Evolutionary conservation across 331 rosid genomes (phyloP), one percentile per base, ranked within the genome.

Genomic region (Cucumis variabilis): DNA sequence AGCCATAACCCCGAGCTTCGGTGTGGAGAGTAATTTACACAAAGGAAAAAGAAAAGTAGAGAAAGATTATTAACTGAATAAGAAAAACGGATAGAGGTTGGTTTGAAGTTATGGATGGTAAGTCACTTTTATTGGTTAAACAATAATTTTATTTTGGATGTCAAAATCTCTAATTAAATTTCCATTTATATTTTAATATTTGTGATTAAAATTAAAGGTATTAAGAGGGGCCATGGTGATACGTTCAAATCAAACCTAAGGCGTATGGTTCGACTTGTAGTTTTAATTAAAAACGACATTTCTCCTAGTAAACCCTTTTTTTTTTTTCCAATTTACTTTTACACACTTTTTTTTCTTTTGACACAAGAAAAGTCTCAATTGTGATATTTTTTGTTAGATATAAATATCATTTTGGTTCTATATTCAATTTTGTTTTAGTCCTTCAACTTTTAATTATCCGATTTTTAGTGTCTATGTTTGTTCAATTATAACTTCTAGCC

Each of bases 81-180:
- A 65, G 87, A 16, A 77, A 74, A 77, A 74, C 81, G 48, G 87
- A 92, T 90, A 21, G 96, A 25, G 96, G 93, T 95, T 92, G 95
- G 96, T 97, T 93, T 94, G 94, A 98, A 97, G 95, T 90, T 97
- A 91, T 93, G 95, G 99, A 97, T 97, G 98, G 91, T 87, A 94
- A 92, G 99, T 97, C 99, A 91, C 95, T 97, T 95, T 97, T 97
- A 98, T 97, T 95, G 98, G 94, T 93, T 97, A 94, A 93, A 91
- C 99, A 95, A 96, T 90, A 81, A 81, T 93, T 87, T 28, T 33
- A 23, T 73, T 73, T 75, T 75, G 9, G 80, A 11, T 75, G 58
- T 44, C 55, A 74, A 37, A 21, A 25, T 46, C 63, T 76, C 23
- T n/a, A 76, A 76, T 76, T 77, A 48, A 77, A 50, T 77, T 50